Percentiles rank a stretch among this genome's conserved stretches.
phyloP scores from a whole-genome alignment of 768 basidiomycete genomes.

The Clitopilus hobsonii region DNA sequence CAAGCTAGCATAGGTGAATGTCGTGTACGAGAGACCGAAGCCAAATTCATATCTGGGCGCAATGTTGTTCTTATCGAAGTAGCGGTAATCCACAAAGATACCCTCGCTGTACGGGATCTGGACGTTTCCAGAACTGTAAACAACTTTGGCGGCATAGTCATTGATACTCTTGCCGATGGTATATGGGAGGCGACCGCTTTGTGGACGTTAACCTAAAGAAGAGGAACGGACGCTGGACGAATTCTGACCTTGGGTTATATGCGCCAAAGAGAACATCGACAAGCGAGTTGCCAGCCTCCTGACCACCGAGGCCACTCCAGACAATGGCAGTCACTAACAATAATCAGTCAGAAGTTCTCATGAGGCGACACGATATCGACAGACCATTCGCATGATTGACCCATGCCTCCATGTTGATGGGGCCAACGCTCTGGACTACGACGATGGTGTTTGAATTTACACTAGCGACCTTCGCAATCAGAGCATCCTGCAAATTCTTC shows the following conservation, averaged over 20 bases:
- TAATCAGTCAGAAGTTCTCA: not conserved
- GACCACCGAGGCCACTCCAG: constrained; percentile 54
- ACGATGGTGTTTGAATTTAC: constrained; percentile 61
- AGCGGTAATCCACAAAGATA: constrained; percentile 53
- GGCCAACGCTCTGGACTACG: constrained; percentile 62
- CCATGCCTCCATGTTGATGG: constrained; percentile 54
- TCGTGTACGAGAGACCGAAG: constrained; percentile 54
- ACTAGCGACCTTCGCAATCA: constrained; percentile 47
- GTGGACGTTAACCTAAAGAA: not conserved
- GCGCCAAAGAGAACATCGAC: constrained; percentile 56
- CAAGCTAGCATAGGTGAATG: constrained; percentile 45
- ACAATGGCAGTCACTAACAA: constrained; percentile 12
- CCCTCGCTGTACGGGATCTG: constrained; percentile 58
- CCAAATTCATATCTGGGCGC: constrained; percentile 46
- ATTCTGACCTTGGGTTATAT: constrained; percentile 50
- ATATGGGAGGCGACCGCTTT: constrained; percentile 40
- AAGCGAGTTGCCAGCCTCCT: constrained; percentile 60
- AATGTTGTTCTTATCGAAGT: constrained; percentile 45
- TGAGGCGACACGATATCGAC: not conserved
- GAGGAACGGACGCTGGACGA: not conserved
- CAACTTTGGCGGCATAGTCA: constrained; percentile 57
- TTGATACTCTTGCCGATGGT: constrained; percentile 48
- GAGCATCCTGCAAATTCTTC: constrained; percentile 27
- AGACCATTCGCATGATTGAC: constrained; percentile 47
- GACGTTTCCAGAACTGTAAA: constrained; percentile 26